These are phyloP conservation scores for Cercospora citrullina DNA, from an alignment of 2,329 filamentous ascomycete genomes.

Conservation along the genomic window DNA sequence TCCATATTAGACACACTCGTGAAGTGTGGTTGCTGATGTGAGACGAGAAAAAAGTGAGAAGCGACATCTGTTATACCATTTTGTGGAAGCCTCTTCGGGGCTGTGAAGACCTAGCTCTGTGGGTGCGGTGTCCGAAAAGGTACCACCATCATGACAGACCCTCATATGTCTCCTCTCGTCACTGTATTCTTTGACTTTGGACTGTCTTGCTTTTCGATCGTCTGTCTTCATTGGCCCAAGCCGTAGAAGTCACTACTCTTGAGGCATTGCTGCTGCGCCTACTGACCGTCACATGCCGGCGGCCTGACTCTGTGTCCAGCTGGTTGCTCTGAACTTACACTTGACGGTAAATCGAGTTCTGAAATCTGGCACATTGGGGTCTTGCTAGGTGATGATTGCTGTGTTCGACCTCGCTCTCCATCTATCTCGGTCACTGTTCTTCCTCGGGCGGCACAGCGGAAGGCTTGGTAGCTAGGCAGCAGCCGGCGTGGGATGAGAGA, in stretches of 20 bases:
- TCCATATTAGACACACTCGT: background rate
- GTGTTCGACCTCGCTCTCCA: too few relatives aligned
- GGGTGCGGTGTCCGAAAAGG: slow-evolving; percentile 2
- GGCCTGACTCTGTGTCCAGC: background rate
- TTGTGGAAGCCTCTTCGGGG: background rate
- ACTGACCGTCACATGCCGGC: background rate
- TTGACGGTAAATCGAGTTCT: too few relatives aligned
- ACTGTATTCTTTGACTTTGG: background rate
- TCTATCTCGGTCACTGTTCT: background rate
- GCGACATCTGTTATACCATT: background rate
- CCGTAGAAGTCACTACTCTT: background rate
- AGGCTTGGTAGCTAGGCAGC: slow-evolving; percentile 1
- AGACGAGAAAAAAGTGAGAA: background rate
- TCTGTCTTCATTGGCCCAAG: background rate
- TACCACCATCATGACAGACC: background rate
- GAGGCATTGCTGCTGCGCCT: slow-evolving; percentile 4
- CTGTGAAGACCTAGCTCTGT: background rate
- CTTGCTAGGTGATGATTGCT: background rate
- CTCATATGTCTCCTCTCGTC: background rate
- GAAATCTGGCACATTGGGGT: background rate
- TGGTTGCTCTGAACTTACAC: background rate
- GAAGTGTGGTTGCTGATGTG: background rate
- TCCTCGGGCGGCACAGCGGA: slow-evolving; percentile 1
- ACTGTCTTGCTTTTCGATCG: background rate
- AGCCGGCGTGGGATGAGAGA: background rate